phyloP scores from a whole-genome alignment of 805 yeast species.

The Groenewaldozyma salmanticensis region DNA sequence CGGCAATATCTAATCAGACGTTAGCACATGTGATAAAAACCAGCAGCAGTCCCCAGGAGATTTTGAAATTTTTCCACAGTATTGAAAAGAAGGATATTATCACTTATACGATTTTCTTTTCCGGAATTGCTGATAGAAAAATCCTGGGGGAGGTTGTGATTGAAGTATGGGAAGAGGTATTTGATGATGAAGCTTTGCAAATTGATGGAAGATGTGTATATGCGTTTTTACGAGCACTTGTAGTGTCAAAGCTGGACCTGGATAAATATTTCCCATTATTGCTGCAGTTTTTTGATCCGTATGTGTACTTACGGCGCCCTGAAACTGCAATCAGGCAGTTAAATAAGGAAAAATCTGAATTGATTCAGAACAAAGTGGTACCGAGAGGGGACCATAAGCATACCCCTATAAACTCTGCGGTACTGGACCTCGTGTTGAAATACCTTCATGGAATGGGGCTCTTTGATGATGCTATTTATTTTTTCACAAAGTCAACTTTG shows the following conservation, averaged over 20 bases:
- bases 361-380: not conserved
- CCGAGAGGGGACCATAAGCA: not conserved
- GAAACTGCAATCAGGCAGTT: not conserved
- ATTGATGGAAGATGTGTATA: not conserved
- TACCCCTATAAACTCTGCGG: not conserved
- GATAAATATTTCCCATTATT: not conserved
- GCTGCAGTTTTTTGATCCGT: not conserved
- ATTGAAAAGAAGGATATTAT: not conserved
- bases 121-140: not conserved
- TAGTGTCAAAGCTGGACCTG: not conserved
- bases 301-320: not conserved
- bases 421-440: not conserved
- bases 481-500: not conserved
- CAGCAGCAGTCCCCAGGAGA: not conserved
- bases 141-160: not conserved
- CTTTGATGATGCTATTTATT: not conserved
- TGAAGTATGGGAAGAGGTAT: not conserved
- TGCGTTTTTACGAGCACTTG: not conserved
- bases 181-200: too few species aligned
- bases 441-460: not conserved
- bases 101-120: not conserved
- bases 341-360: not conserved
- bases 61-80: not conserved
- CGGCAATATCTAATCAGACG: not conserved
- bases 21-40: not conserved